Evolutionary conservation across 169 alveolate genomes (phyloP).

Genomic region (Plasmodium knowlesi): DNA sequence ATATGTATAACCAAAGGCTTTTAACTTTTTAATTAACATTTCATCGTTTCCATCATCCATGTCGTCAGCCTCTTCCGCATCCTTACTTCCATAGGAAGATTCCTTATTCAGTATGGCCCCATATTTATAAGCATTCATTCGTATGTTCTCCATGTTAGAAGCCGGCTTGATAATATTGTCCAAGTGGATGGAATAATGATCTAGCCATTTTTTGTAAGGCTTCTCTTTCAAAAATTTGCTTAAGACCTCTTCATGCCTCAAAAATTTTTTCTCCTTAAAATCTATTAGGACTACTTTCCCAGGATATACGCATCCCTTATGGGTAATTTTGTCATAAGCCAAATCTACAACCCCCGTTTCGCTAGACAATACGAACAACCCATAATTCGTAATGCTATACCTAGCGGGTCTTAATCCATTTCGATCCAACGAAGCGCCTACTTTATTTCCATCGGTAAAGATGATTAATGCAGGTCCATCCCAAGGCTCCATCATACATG

Average conservation of each 20-base stretch:
- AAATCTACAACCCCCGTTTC: conserved; percentile 85
- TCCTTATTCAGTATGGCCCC: conserved; percentile 50
- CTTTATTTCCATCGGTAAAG: conserved; percentile 84
- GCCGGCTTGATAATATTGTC: conserved; percentile 72
- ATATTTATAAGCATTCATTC: conserved; percentile 74
- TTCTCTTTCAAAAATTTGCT: conserved; percentile 47
- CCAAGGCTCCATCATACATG: conserved; percentile 87
- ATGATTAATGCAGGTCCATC: conserved; percentile 86
- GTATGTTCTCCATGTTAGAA: conserved; percentile 72
- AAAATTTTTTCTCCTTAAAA: conserved; percentile 73
- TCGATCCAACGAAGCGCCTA: conserved; percentile 85
- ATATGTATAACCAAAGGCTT: conserved; percentile 76
- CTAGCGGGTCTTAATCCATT: conserved; percentile 86
- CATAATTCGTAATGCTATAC: conserved; percentile 78
- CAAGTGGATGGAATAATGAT: conserved; percentile 67
- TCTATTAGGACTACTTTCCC: conserved; percentile 83
- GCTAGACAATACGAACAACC: conserved; percentile 79
- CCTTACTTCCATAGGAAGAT: neutral
- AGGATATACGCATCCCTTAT: conserved; percentile 83
- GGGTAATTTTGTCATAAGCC: conserved; percentile 60
- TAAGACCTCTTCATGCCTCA: conserved; percentile 68
- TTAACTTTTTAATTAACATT: conserved; percentile 68
- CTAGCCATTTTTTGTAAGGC: conserved; percentile 75
- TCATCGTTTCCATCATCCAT: conserved; percentile 41
- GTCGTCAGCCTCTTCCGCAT: neutral